Percentiles rank a stretch among this genome's conserved stretches.
These are phyloP conservation scores for Venturia effusa DNA, from an alignment of 2,329 filamentous ascomycete genomes.

Conservation along the genomic window DNA sequence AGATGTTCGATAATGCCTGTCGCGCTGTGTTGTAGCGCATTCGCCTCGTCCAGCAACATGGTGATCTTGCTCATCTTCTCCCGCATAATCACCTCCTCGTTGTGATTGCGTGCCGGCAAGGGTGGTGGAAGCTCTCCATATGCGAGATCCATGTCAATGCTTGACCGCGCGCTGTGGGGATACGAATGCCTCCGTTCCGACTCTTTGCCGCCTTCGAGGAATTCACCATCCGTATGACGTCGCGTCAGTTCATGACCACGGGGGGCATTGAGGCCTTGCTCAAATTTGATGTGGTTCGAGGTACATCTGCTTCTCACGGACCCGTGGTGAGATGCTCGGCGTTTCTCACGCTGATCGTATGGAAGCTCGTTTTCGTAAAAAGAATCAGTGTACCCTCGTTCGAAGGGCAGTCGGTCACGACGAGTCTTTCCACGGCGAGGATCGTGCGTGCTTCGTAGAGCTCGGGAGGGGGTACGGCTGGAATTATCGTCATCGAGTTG, in stretches of 20 bases:
- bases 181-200: conserved; percentile 26
- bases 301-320: not conserved
- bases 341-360: not conserved
- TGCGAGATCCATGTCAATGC: conserved; percentile 80
- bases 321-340: not conserved
- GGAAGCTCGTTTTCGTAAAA: conserved; percentile 4
- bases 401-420: not conserved
- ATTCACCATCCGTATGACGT: conserved; percentile 30
- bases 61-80: conserved; percentile 67
- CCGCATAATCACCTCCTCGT: conserved; percentile 49
- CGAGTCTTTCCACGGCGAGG: not conserved
- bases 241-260: conserved; percentile 15
- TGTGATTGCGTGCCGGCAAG: conserved; percentile 36
- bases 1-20: conserved; percentile 71
- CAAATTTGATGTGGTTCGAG: not conserved
- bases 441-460: not conserved
- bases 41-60: conserved; percentile 68
- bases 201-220: conserved; percentile 5
- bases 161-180: conserved; percentile 18
- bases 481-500: conserved; percentile 25
- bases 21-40: conserved; percentile 79
- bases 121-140: conserved; percentile 72
- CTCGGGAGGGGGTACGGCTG: conserved; percentile 16
- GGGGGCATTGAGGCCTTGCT: not conserved
- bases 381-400: conserved; percentile 7